Conservation (phyloP, 202 grass and related monocot species). For the Panicum hallii region DNA sequence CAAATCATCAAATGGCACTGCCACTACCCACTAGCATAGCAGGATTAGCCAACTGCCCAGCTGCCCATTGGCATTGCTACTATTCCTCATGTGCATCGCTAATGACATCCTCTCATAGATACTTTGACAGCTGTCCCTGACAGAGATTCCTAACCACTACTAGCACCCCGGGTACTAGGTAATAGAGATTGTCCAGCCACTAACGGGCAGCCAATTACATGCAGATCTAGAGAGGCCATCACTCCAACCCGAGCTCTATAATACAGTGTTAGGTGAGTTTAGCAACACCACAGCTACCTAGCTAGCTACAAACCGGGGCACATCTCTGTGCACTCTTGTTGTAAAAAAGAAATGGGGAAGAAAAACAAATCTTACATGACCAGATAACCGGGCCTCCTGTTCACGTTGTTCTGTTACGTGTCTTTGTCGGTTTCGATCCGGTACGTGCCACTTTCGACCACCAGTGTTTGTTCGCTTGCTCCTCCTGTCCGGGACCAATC, state of each 20-base stretch:
- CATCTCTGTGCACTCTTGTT: background rate
- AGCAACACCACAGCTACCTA: background rate
- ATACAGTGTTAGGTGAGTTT: constrained; percentile 34
- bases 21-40: background rate
- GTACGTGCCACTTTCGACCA: background rate
- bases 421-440: constrained; percentile 16
- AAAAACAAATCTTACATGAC: constrained; percentile 14
- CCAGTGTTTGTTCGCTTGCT: constrained; percentile 20
- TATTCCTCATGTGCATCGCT: background rate
- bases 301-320: constrained; percentile 1
- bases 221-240: constrained; percentile 9
- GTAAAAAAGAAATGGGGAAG: background rate
- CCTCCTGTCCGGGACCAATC: constrained; percentile 30
- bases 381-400: background rate
- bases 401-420: background rate
- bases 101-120: background rate
- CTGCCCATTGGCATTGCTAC: no score
- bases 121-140: background rate
- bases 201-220: constrained; percentile 19
- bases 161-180: background rate
- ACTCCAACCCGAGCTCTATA: background rate
- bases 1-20: background rate
- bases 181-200: background rate
- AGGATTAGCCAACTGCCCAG: no score
- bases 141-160: constrained; percentile 33